Evolutionary conservation across 768 basidiomycete genomes (phyloP).

Genomic region (Lentinula sp.): DNA sequence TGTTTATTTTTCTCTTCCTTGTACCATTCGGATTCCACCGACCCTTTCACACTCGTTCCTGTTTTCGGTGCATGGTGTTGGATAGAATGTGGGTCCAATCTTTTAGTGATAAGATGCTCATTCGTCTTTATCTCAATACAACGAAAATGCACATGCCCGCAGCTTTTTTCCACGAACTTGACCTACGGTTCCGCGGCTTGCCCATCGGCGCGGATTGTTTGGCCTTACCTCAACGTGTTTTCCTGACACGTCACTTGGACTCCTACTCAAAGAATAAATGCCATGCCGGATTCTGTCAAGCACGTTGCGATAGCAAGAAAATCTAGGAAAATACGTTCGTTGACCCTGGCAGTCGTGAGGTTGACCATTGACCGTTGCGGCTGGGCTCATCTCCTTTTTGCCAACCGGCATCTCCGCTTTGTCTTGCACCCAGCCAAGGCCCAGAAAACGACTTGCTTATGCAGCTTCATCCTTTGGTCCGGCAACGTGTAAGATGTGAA

Average conservation of each 20-base stretch:
- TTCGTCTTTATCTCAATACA: too few relatives aligned
- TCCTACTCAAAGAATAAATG: background rate
- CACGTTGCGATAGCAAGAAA: background rate
- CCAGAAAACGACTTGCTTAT: background rate
- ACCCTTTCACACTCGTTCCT: too few relatives aligned
- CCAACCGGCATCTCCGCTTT: background rate
- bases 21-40: too few relatives aligned
- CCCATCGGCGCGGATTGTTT: background rate
- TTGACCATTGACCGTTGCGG: background rate
- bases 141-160: too few relatives aligned
- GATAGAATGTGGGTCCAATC: too few relatives aligned
- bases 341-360: background rate
- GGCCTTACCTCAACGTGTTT: background rate
- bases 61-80: too few relatives aligned
- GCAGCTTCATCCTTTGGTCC: background rate
- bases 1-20: too few relatives aligned
- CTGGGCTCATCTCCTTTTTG: background rate
- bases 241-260: background rate
- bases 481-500: background rate
- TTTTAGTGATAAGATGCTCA: too few relatives aligned
- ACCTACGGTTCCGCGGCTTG: background rate
- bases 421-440: background rate
- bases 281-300: background rate
- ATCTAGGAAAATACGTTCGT: background rate
- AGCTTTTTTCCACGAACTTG: too few relatives aligned